Conservation (phyloP, 2,329 filamentous ascomycete genomes). For the Myriangium duriaei region DNA sequence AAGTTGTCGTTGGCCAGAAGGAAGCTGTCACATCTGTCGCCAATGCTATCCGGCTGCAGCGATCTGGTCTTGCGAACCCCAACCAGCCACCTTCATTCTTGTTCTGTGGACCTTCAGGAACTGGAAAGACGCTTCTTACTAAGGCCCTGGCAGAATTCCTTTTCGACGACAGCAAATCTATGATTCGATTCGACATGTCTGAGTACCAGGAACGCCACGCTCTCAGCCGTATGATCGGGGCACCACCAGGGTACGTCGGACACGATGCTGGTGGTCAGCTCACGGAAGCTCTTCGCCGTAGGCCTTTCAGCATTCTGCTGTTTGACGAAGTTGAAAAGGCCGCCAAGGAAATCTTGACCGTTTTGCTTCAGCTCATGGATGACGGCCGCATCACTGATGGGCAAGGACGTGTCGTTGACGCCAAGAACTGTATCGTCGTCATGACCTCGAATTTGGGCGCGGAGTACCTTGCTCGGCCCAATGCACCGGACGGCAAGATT, state of each 20-base stretch:
- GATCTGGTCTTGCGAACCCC: constrained; percentile 86
- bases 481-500: constrained; percentile 68
- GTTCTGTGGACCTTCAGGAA: constrained; percentile 96
- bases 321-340: constrained; percentile 99
- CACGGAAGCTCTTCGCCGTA: constrained; percentile 83
- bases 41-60: constrained; percentile 88
- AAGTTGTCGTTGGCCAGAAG: constrained; percentile 83
- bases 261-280: constrained; percentile 93
- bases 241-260: constrained; percentile 90
- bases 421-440: constrained; percentile 96
- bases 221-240: constrained; percentile 93
- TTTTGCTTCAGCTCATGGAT: constrained; percentile 98
- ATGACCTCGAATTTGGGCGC: constrained; percentile 98
- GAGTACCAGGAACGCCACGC: constrained; percentile 97
- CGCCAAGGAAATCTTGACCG: constrained; percentile 91
- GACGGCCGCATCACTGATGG: constrained; percentile 97
- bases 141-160: constrained; percentile 96
- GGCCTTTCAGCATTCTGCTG: constrained; percentile 92
- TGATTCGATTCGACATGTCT: constrained; percentile 99
- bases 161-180: constrained; percentile 91
- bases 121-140: constrained; percentile 92
- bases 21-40: constrained; percentile 89
- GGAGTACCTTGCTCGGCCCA: constrained; percentile 75
- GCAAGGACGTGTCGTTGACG: constrained; percentile 87
- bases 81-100: constrained; percentile 97